Base-by-base conservation (phyloP, 2,329 filamentous ascomycete species). In the Phialophora chinensis region DNA sequence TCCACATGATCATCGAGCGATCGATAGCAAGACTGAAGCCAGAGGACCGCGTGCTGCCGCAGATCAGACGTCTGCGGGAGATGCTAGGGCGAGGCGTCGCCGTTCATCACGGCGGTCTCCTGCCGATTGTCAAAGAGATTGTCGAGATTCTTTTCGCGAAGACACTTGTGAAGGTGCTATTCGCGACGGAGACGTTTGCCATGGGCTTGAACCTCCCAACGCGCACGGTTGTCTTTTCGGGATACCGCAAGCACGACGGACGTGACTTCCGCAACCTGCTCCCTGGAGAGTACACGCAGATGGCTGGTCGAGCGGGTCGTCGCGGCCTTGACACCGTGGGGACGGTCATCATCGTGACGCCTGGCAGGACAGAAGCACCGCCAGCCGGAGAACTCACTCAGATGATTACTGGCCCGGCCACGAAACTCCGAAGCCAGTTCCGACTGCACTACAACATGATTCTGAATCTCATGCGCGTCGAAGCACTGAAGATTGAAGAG, bases 361-460 rank as follows among this genome's bases (percentile, higher is more conserved):
- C 91, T 0, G 92, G 90, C 17, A 87, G 87, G 57, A 92, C 96
- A 69, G 93, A 98, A 79, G 93, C 93, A 20, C 95, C 95, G 2
- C 91, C 93, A 2, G 92, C 92, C 58, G 87, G 85, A 38, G 89
- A 94, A 63, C 82, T 99, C 62, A 87, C 92, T 66, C 91, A 92
- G 75, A 98, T 99, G 92, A 97, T 99, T 70, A 85, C 98, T 3
- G 95, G 95, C 61, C 91, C 97, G 74, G 94, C 95, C 35, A 97
- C 93, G 29, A 98, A 98, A 80, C 85, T 99, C 57, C 88, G 93
- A 55, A 98, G 94, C 6, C 95, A 99, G 75, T 99, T 99, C 83
- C 88, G 95, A 67, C 84, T 99, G 56, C 99, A 96, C 0, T 99
- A 99, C 83, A 99, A 98, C 80, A 99, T 99, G 95, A 99, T 99